Base-by-base conservation (phyloP, 2,329 filamentous ascomycete species). In the Beauveria sp. region DNA sequence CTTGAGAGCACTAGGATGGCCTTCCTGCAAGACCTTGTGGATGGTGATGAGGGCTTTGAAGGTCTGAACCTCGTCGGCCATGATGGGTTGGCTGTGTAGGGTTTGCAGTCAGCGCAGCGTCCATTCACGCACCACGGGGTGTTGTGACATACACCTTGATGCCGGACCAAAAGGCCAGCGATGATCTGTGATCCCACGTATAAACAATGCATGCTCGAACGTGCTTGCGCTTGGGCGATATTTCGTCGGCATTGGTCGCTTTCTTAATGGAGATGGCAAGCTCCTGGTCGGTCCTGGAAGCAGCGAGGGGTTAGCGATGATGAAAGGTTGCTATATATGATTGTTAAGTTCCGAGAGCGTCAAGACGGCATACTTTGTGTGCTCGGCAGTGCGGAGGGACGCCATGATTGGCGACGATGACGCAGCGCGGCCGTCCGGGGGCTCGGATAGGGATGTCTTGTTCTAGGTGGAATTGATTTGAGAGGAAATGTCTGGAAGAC, bases 101-200 rank as follows among this genome's bases (percentile, higher is more conserved):
- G 38, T 42, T 24, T 38, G 8, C 20, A n/a, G 46, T 57, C 14
- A 61, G 45, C 31, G 49, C 31, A 34, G 38, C 18, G 40, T 20
- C 24, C 6, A 4, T 16, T 4, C 20, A 42, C 26, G 38, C 24
- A 10, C 6, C 20, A 20, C 10, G 9, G 28, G 31, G 7, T 3
- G 3, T 12, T 8, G 50, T 58, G 79, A 83, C 88, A 68, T 83
- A 96, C 89, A 98, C 93, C 86, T 99, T 99, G 84, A 99, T 96
- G 73, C 93, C 93, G 62, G 91, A 87, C 95, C 95, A 99, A 76
- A 99, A 99, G 72, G 93, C 91, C 73, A 87, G 83, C 48, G 93
- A 96, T 66, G 89, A 96, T 79, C 96, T 96, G 80, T 99, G 92
- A 77, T 99, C 95, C 95, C 95, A 99, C 63, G 93, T 98, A 76